Evolutionary conservation across 768 basidiomycete genomes (phyloP).

Genomic region (Lactarius evosmus): DNA sequence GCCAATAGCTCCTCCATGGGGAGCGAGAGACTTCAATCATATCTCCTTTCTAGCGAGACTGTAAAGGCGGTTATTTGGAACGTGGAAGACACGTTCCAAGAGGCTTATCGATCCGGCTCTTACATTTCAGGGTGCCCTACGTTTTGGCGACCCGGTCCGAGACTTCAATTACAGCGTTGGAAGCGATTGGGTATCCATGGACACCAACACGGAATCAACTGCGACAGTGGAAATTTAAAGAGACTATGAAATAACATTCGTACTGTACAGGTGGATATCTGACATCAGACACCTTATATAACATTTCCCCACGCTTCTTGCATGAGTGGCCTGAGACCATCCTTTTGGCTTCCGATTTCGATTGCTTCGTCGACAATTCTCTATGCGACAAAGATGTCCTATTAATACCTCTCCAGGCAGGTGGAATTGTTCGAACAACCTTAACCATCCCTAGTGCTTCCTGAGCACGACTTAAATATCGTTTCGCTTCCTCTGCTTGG

Average conservation of each 20-base stretch:
- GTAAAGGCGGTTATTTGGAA: background rate
- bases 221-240: background rate
- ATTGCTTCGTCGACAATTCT: background rate
- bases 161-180: no score
- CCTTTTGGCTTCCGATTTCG: constrained; percentile 7
- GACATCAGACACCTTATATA: no score
- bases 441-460: background rate
- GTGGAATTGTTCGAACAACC: background rate
- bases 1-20: background rate
- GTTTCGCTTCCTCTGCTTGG: background rate
- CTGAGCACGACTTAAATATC: constrained; percentile 3
- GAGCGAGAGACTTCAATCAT: background rate
- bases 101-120: background rate
- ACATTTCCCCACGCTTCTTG: no score
- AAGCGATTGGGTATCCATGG: background rate
- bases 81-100: background rate
- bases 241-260: no score
- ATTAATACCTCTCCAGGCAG: background rate
- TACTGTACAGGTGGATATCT: background rate
- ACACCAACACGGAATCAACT: background rate
- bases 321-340: no score
- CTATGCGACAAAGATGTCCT: background rate
- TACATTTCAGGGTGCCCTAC: background rate
- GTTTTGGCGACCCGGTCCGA: background rate
- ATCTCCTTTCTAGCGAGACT: no score